Evolutionary conservation across 495 filamentous ascomycete species (phyloP), one percentile per base, ranked within the genome.

Genomic region (Penicillium steckii): DNA sequence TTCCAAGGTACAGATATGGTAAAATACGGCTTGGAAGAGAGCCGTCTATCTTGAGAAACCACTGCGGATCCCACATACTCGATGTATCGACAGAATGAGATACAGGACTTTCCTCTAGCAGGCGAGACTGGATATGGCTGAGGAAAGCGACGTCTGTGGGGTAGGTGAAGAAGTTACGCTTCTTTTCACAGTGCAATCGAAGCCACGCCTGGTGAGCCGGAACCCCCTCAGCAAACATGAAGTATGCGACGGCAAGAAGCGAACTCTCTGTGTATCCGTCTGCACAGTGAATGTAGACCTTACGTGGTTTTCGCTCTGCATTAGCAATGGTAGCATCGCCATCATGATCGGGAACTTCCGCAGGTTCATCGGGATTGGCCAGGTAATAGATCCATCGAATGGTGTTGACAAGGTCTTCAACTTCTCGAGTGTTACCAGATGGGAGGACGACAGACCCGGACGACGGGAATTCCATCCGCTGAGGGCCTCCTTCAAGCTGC

Each of bases 181-280:
- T 76, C 70, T 87, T 89, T 1, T 83, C 79, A 12, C 84, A 84
- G 60, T 98, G 94, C 32, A 98, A 73, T 50, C 83, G 77, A 13
- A 97, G 76, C 92, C 92, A 97, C 15, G 94, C 93, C 12, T 87
- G 81, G 25, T 90, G 86, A 0, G 88, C 82, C 0, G 93, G 84
- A 8, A 87, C 74, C 5, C 89, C 88, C 48, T 95, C 87, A 24
- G 88, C 84, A 65, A 88, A 97, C 80, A 93, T 95, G 67, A 84
- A 87, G 68, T 97, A 98, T 18, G 93, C 89, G 27, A 97, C 79
- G 9, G 78, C 90, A 3, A 98, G 76, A 46, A 97, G 71, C 1
- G 93, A 89, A 8, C 87, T 92, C 64, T 98, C 94, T 7, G 94
- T 98, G 66, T 98, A 98, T 21, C 94, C 94, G 71, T 98, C 94